These are phyloP conservation scores for Pleurotus salmoneostramineus DNA, from an alignment of 768 basidiomycete species.

Conservation along the genomic window DNA sequence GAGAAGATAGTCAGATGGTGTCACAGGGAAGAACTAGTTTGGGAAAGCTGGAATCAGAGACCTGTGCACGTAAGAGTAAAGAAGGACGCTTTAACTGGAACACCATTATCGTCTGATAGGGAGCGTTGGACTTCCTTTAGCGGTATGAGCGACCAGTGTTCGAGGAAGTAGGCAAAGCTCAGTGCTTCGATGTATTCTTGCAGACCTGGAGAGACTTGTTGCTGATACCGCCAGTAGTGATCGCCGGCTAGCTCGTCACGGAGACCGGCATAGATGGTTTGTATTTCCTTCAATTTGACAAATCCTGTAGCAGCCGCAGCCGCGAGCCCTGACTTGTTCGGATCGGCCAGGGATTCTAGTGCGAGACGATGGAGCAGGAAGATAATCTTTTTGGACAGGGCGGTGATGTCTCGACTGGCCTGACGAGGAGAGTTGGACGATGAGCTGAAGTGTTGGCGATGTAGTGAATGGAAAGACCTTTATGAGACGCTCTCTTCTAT, in stretches of 20 bases:
- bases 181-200: constrained; percentile 97
- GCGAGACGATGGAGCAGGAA: constrained; percentile 83
- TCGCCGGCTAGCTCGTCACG: constrained; percentile 60
- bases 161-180: constrained; percentile 84
- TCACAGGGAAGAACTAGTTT: constrained; percentile 68
- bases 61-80: not conserved
- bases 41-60: too few species aligned
- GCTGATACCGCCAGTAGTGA: constrained; percentile 75
- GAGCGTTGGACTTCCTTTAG: constrained; percentile 63
- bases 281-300: constrained; percentile 65
- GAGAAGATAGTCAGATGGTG: constrained; percentile 83
- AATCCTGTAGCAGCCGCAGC: constrained; percentile 48
- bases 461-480: constrained; percentile 47
- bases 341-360: constrained; percentile 28
- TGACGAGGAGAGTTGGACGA: constrained; percentile 20
- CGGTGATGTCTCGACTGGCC: constrained; percentile 86
- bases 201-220: constrained; percentile 72
- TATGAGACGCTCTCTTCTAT: constrained; percentile 86
- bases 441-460: constrained; percentile 1
- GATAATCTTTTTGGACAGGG: constrained; percentile 88
- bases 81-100: constrained; percentile 45
- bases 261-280: constrained; percentile 57
- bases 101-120: constrained; percentile 56
- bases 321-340: constrained; percentile 22
- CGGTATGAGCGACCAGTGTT: constrained; percentile 62